Evolutionary conservation across 225 moss, liverwort and hornwort genomes (phyloP).

Genomic region (Sphagnum tenellum): DNA sequence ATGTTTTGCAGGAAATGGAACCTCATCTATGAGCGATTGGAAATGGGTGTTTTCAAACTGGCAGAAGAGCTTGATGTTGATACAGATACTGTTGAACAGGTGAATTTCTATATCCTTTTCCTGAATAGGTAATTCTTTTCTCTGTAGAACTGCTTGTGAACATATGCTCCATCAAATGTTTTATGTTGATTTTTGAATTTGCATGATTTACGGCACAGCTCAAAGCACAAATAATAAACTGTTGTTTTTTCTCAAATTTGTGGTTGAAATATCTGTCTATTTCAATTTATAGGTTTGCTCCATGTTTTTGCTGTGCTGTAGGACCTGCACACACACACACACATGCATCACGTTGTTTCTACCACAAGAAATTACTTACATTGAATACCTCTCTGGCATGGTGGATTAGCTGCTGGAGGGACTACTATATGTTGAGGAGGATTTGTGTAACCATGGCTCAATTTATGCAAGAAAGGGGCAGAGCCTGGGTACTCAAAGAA

Average conservation of each 20-base stretch:
- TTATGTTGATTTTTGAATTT: too few relatives aligned
- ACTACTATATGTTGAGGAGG: conserved; percentile 41
- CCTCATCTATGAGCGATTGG: conserved; percentile 44
- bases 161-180: too few relatives aligned
- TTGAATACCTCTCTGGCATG: background rate
- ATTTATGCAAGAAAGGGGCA: conserved; percentile 20
- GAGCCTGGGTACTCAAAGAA: conserved; percentile 30
- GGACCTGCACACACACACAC: too few relatives aligned
- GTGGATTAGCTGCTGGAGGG: conserved; percentile 39
- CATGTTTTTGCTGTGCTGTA: too few relatives aligned
- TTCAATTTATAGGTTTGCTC: too few relatives aligned
- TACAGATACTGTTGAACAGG: conserved; percentile 49
- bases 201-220: too few relatives aligned
- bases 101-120: background rate
- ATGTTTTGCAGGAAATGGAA: conserved; percentile 26
- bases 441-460: conserved; percentile 32
- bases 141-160: too few relatives aligned
- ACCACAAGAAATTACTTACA: background rate
- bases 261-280: too few relatives aligned
- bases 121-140: background rate
- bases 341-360: too few relatives aligned
- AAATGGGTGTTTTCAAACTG: conserved; percentile 42
- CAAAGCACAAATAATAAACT: too few relatives aligned
- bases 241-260: too few relatives aligned
- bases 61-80: conserved; percentile 54